Conservation (phyloP, 441 rosid genomes). For the Populus trichocarpa region DNA sequence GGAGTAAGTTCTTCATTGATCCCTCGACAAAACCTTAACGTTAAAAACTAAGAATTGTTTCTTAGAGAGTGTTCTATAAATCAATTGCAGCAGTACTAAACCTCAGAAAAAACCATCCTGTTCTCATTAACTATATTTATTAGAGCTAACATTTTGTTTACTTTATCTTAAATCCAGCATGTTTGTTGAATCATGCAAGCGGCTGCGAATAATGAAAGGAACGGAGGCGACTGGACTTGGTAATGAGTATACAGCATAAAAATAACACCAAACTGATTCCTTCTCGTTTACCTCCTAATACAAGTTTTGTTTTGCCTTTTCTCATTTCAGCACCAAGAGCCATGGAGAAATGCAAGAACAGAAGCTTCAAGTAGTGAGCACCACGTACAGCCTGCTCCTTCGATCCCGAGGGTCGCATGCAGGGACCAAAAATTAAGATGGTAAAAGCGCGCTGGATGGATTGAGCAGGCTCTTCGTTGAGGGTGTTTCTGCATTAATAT, state of each 20-base stretch:
- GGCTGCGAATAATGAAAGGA: slow-evolving; percentile 58
- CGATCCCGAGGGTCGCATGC: slow-evolving; percentile 27
- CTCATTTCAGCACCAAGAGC: slow-evolving; percentile 49
- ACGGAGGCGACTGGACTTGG: slow-evolving; percentile 55
- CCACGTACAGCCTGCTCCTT: slow-evolving; percentile 37
- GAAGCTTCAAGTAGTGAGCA: slow-evolving; percentile 28
- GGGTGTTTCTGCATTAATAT: neutral
- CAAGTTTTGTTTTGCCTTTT: neutral
- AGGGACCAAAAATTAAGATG: neutral
- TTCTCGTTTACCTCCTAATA: neutral
- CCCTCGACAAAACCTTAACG: neutral
- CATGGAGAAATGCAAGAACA: slow-evolving; percentile 54
- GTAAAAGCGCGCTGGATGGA: neutral
- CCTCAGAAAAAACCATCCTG: neutral
- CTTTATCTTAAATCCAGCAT: slow-evolving; percentile 30
- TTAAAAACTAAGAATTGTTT: neutral
- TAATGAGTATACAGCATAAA: neutral
- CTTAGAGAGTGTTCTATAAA: neutral
- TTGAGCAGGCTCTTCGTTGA: slow-evolving; percentile 18
- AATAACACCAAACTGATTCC: neutral
- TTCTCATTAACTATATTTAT: too few relatives aligned
- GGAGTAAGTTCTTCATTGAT: slow-evolving; percentile 44
- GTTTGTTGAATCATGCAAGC: slow-evolving; percentile 60
- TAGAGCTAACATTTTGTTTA: neutral
- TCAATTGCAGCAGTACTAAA: neutral